These are phyloP conservation scores for Eucalyptus regnans DNA, from an alignment of 345 rosid species.

Conservation along the genomic window DNA sequence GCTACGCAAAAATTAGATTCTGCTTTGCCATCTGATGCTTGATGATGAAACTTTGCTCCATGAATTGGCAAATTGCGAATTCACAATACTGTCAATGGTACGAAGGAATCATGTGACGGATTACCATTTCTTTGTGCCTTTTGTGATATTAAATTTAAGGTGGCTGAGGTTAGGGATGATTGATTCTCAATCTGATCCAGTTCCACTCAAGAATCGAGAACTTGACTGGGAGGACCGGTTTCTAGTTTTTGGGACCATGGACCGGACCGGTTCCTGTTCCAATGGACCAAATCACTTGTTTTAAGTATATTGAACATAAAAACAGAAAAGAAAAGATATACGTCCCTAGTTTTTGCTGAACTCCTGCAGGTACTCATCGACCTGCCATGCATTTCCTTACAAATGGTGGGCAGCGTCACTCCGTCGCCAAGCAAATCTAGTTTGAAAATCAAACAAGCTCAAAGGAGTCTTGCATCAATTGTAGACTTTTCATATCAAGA, in stretches of 20 bases:
- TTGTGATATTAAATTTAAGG: not conserved
- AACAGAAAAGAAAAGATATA: rapidly evolving
- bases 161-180: not conserved
- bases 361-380: too few species aligned
- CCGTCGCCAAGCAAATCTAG: too few species aligned
- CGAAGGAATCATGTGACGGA: rapidly evolving
- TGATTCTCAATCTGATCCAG: rapidly evolving
- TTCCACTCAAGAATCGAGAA: not conserved
- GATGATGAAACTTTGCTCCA: not conserved
- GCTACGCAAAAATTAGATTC: not conserved
- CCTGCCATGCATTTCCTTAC: too few species aligned
- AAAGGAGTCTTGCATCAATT: too few species aligned
- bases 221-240: rapidly evolving
- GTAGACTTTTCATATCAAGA: too few species aligned
- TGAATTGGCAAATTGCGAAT: not conserved
- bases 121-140: not conserved
- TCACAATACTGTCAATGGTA: rapidly evolving
- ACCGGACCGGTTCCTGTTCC: rapidly evolving
- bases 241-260: not conserved
- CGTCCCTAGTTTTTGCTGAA: too few species aligned
- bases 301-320: too few species aligned
- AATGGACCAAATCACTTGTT: too few species aligned
- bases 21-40: not conserved
- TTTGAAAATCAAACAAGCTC: too few species aligned
- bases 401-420: too few species aligned